These are phyloP conservation scores for Schwanniomyces vanrijiae DNA, from an alignment of 805 yeast genomes.

Conservation along the genomic window DNA sequence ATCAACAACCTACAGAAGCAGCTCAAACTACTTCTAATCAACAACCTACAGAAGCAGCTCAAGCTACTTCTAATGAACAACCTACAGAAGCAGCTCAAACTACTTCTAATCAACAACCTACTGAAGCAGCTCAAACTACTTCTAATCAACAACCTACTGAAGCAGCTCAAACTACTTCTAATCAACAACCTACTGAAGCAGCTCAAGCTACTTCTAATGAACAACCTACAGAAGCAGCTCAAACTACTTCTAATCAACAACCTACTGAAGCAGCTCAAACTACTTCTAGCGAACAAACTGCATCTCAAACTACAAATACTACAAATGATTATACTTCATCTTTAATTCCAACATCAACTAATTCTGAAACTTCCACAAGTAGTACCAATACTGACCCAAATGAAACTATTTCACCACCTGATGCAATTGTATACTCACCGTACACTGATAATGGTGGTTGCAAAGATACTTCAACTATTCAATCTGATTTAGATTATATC, in stretches of 20 bases:
- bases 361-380: slow-evolving; percentile 12
- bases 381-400: slow-evolving; percentile 14
- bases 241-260: slow-evolving; percentile 13
- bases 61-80: slow-evolving; percentile 7
- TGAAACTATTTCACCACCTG: slow-evolving; percentile 40
- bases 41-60: slow-evolving; percentile 7
- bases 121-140: slow-evolving; percentile 15
- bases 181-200: slow-evolving; percentile 11
- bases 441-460: slow-evolving; percentile 69
- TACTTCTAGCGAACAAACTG: slow-evolving; percentile 4
- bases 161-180: slow-evolving; percentile 4
- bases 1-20: slow-evolving; percentile 12
- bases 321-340: slow-evolving; percentile 9
- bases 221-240: slow-evolving; percentile 14
- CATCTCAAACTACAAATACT: slow-evolving; percentile 10
- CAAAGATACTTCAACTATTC: slow-evolving; percentile 55
- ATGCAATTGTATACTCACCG: slow-evolving; percentile 74
- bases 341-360: slow-evolving; percentile 13
- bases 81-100: slow-evolving; percentile 18
- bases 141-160: slow-evolving; percentile 13
- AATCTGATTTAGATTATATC: slow-evolving; percentile 59
- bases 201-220: slow-evolving; percentile 14
- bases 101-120: slow-evolving; percentile 7
- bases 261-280: slow-evolving; percentile 7
- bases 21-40: slow-evolving; percentile 6